phyloP scores from a whole-genome alignment of 176 grass and related monocot species.

The Juncus inflexus region DNA sequence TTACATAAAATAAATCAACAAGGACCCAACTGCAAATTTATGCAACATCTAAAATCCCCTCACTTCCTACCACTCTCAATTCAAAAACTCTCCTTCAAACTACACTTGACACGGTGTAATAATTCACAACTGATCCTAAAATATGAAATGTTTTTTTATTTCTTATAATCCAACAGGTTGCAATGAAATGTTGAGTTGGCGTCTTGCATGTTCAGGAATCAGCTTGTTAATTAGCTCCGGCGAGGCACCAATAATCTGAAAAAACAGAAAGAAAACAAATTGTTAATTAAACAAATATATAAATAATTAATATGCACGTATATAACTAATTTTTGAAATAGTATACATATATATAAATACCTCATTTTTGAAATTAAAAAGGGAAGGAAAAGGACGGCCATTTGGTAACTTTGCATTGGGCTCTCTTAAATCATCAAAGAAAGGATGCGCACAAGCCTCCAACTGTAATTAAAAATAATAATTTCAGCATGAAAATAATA shows the following conservation, averaged over 20 bases:
- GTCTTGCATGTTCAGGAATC: constrained; percentile 72
- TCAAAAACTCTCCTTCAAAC: constrained; percentile 21
- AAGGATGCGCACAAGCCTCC: constrained; percentile 90
- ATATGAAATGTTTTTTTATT: constrained; percentile 18
- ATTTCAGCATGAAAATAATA: constrained; percentile 22
- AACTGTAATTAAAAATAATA: constrained; percentile 51
- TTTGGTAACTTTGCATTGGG: constrained; percentile 69
- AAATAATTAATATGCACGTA: background rate
- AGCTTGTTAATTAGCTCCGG: constrained; percentile 73
- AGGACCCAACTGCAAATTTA: constrained; percentile 33
- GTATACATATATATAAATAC: constrained; percentile 24
- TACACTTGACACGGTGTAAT: constrained; percentile 34
- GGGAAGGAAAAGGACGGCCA: constrained; percentile 66
- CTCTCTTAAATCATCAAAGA: constrained; percentile 85
- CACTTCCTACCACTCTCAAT: constrained; percentile 14
- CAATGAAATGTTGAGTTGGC: constrained; percentile 51
- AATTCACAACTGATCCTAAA: constrained; percentile 21
- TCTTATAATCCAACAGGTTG: constrained; percentile 33
- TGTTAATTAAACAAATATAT: constrained; percentile 10
- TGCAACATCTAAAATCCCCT: constrained; percentile 17
- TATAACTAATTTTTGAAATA: constrained; percentile 51
- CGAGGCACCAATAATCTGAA: constrained; percentile 65
- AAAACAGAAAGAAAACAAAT: constrained; percentile 22
- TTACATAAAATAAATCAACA: constrained; percentile 29
- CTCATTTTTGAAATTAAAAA: constrained; percentile 95